Evolutionary conservation across 805 yeast genomes (phyloP).

Genomic region (Cyberlindnera americana): DNA sequence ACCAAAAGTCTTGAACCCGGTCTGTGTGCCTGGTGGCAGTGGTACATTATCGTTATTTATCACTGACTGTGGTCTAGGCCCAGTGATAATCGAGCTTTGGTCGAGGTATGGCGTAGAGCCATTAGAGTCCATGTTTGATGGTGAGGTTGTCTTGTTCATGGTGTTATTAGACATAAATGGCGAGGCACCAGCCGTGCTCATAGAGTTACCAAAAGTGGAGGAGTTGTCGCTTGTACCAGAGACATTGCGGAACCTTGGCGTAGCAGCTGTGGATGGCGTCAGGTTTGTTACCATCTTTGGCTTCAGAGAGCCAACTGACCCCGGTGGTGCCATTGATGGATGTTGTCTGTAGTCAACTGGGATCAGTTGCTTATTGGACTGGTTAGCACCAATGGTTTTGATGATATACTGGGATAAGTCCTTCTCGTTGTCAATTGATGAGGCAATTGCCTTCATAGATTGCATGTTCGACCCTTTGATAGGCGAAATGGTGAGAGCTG

Average conservation of each 20-base stretch:
- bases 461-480: conserved; percentile 47
- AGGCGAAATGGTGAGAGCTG: conserved; percentile 82
- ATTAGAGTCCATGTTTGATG: conserved; percentile 1
- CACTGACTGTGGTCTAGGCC: conserved; percentile 31
- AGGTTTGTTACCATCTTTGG: conserved; percentile 6
- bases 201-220: conserved; percentile 31
- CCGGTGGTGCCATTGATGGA: conserved; percentile 47
- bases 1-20: conserved; percentile 63
- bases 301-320: conserved; percentile 18
- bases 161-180: conserved; percentile 5
- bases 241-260: conserved; percentile 11
- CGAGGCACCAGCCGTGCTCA: conserved; percentile 3
- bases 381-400: conserved; percentile 34
- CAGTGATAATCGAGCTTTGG: conserved; percentile 19
- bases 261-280: conserved; percentile 1
- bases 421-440: conserved; percentile 76
- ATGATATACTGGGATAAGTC: conserved; percentile 71
- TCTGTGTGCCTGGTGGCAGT: conserved; percentile 26
- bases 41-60: conserved; percentile 28
- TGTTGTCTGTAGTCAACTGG: conserved; percentile 74
- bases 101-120: conserved; percentile 13
- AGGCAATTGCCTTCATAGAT: conserved; percentile 75
- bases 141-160: background rate
- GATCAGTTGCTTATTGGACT: conserved; percentile 39
- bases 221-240: conserved; percentile 18